Evolutionary conservation across 2,329 filamentous ascomycete species (phyloP), one percentile per base, ranked within the genome.

Genomic region (Sporothrix phasma): DNA sequence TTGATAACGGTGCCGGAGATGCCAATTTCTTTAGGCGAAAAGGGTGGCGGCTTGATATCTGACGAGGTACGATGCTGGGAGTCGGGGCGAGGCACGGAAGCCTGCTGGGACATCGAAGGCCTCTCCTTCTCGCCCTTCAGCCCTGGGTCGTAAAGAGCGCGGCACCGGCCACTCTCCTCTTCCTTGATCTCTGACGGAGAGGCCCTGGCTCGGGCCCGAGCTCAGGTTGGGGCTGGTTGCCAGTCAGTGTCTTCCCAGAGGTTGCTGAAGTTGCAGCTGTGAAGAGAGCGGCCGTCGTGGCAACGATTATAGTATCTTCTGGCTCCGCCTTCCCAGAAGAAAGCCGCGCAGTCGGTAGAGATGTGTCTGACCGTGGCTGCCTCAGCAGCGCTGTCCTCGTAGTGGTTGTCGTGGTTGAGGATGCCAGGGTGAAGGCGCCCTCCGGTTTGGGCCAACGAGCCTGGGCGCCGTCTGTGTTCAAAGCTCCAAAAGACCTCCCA

Each of bases 51-150:
- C 26, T 31, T 60, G 34, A 4, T 24, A 26, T 53, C 49, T 15
- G 41, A 43, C 19, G 67, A 66, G 15, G 64, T 68, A 70, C 75
- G 78, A 29, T 22, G 62, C 72, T 77, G 80, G 76, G 81, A 81
- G 73, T 77, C 75, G 79, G 82, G 79, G 74, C 76, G 79, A 81
- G 81, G 77, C 75, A 77, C 78, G 79, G 79, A 75, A 71, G 78
- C 80, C 77, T 79, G 81, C 79, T 84, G 82, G 78, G 83, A 85
- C 84, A 87, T 87, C 78, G 82, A 81, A 78, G 77, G 77, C 80
- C 79, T 61, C n/a, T 46, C 79, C 76, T 83, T 81, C 79, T 82
- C 81, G 79, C 75, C 77, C 74, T 76, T 74, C 75, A 75, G 76
- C 73, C 76, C 76, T 73, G 76, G 75, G 76, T 76, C 78, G 74